Percentiles rank a stretch among this genome's conserved stretches.
Conservation (phyloP, 2,329 filamentous ascomycete species). For the Aureobasidium melanogenum region DNA sequence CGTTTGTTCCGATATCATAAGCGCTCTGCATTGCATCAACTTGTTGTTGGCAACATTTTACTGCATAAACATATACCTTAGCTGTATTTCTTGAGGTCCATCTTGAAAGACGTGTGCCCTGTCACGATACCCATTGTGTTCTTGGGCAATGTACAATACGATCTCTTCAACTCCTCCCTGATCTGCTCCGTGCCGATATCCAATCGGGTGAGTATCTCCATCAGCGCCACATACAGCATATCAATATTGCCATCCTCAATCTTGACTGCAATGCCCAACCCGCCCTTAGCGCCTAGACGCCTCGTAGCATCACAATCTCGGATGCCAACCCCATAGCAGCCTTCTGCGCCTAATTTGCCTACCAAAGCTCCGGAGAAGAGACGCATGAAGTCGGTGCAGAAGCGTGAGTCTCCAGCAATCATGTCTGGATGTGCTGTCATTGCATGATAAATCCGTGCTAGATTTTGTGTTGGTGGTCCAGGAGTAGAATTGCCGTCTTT, state of each 20-base stretch:
- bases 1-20: no score
- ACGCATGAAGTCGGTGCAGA: slow-evolving; percentile 40
- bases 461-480: slow-evolving; percentile 13
- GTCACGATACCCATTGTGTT: slow-evolving; percentile 35
- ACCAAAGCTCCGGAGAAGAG: slow-evolving; percentile 31
- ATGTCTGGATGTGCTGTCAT: slow-evolving; percentile 37
- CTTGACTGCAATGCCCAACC: slow-evolving; percentile 39
- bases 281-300: slow-evolving; percentile 26
- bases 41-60: no score
- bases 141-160: slow-evolving; percentile 26
- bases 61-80: not conserved
- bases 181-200: slow-evolving; percentile 28
- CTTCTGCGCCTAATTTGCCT: slow-evolving; percentile 43
- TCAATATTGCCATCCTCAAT: slow-evolving; percentile 40
- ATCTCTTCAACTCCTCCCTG: slow-evolving; percentile 24
- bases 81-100: not conserved
- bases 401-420: slow-evolving; percentile 38
- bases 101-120: slow-evolving; percentile 17
- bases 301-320: slow-evolving; percentile 30
- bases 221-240: slow-evolving; percentile 36
- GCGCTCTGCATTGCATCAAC: no score
- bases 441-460: slow-evolving; percentile 33
- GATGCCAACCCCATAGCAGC: slow-evolving; percentile 39
- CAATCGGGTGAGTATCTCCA: slow-evolving; percentile 38
- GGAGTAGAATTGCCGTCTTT: not conserved